phyloP scores from a whole-genome alignment of 345 rosid species.

The Citrus sinensis region DNA sequence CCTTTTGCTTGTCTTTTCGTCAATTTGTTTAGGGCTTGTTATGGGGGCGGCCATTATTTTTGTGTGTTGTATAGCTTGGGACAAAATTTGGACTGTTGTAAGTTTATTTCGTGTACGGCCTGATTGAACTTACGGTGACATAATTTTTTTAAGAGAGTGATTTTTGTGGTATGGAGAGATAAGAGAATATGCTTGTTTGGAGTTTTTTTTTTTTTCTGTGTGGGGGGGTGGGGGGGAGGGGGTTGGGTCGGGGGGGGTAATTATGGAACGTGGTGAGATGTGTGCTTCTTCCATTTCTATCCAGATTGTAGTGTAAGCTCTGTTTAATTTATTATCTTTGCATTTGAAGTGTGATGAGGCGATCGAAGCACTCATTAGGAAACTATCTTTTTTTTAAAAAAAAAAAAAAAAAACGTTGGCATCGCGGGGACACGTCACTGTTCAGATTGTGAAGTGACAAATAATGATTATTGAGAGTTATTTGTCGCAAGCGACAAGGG shows the following conservation, averaged over 20 bases:
- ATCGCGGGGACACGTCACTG: neutral
- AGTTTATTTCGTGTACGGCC: conserved; percentile 20
- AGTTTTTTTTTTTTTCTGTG: neutral
- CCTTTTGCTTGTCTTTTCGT: neutral
- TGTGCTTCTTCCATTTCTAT: neutral
- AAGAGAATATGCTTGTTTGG: neutral
- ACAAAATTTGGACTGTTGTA: conserved; percentile 30
- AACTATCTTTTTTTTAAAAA: too few relatives aligned
- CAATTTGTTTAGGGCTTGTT: conserved; percentile 12
- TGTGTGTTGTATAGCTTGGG: conserved; percentile 32
- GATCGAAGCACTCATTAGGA: neutral
- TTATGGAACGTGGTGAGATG: neutral
- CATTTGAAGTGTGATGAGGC: neutral
- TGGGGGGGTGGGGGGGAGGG: too few relatives aligned
- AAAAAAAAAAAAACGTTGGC: neutral
- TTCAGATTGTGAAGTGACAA: neutral
- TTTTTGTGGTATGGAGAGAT: conserved; percentile 11
- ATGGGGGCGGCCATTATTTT: neutral
- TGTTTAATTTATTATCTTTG: neutral
- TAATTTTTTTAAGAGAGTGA: neutral
- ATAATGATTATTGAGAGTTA: too few relatives aligned
- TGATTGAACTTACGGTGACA: conserved; percentile 6
- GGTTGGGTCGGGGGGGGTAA: neutral
- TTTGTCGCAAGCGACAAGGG: too few relatives aligned
- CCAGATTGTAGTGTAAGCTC: neutral